Base-by-base conservation (phyloP, 2,329 filamentous ascomycete species). In the Botrytis galanthina region DNA sequence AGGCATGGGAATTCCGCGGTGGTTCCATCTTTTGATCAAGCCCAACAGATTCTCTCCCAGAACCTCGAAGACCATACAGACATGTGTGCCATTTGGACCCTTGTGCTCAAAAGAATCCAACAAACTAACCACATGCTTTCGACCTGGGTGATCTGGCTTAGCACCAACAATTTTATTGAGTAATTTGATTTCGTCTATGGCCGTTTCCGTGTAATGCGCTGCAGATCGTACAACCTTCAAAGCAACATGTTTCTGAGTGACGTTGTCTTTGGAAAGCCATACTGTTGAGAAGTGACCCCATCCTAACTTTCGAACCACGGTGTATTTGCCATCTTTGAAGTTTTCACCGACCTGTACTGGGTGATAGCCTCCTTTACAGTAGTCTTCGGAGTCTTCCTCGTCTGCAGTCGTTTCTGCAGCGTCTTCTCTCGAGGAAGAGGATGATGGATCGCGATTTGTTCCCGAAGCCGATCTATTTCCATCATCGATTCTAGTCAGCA, bases 211-310 rank as follows among this genome's bases (percentile, higher is more conserved):
- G 84, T 99, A 99, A 86, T 99, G 96, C 75, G 95, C 95, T 74
- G 96, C 96, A 51, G 95, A 98, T 79, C 96, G 93, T 76, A 99
- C 96, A 75, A 99, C 95, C 85, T 99, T 99, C 79, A 99, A 88
- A 73, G 96, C 96, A 80, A 99, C 96, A 83, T 99, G 96, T 85
- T 97, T 98, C 81, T 91, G 91, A 74, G 91, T 95, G 74, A 87
- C 89, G 80, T 97, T 97, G 85, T 98, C 95, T 83, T 92, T 85
- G 76, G 90, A 91, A 64, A 92, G 84, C 90, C 90, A 98, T 78
- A 98, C 95, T 48, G 95, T 99, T n/a, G 95, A 98, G 85, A 98
- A 99, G 82, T 98, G 95, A 76, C 96, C 96, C 95, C 95, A 98
- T 78, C 95, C 95, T 71, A 98, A 88, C 86, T 98, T 98, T 84